Base-by-base conservation (phyloP, 23 red algal genomes). In the Agarophyton chilense region DNA sequence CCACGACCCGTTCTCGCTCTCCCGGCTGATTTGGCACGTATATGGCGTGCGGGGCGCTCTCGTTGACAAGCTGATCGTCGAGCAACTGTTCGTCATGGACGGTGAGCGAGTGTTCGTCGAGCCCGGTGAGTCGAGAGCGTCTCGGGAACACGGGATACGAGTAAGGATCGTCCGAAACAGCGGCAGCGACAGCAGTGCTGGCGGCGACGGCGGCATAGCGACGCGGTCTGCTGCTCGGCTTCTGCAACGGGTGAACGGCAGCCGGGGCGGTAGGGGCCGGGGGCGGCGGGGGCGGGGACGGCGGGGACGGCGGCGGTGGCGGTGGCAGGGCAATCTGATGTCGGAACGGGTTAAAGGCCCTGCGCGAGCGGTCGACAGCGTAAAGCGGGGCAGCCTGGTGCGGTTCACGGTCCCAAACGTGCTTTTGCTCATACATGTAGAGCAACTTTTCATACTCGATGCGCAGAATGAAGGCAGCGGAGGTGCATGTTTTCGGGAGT, bases 381-480 rank as follows among this genome's bases (percentile, higher is more conserved):
- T 63, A 74, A 9, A 91, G 74, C 40, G 74, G 88, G 6, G 76
- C 76, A 21, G 62, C 76, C 32, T 91, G 36, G 9, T 73, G 51
- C 25, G 47, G 64, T 10, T 89, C 71, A 17, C 85, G 70, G 16
- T 68, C 46, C 85, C 85, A 89, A 0, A 89, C 85, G 45, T 76
- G 53, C 88, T 82, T 90, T 43, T 98, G 96, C 58, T 98, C 96
- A 42, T 98, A 98, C 29, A 78, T 72, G 85, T 95, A 98, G 17
- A 94, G 49, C 3, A 98, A 56, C 42, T 84, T 79, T 47, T 98
- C 96, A 70, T 98, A 98, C 28, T 93, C 84, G 24, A 86, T 62
- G n/a, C 92, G 87, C 34, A 98, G 64, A 77, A 94, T 91, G 45
- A 89, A 98, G 13, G 96, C 96, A 21, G 96, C 96, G 4, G 91